Base-by-base conservation (phyloP, 2,329 filamentous ascomycete species). In the Atkinsonella hypoxylon region DNA sequence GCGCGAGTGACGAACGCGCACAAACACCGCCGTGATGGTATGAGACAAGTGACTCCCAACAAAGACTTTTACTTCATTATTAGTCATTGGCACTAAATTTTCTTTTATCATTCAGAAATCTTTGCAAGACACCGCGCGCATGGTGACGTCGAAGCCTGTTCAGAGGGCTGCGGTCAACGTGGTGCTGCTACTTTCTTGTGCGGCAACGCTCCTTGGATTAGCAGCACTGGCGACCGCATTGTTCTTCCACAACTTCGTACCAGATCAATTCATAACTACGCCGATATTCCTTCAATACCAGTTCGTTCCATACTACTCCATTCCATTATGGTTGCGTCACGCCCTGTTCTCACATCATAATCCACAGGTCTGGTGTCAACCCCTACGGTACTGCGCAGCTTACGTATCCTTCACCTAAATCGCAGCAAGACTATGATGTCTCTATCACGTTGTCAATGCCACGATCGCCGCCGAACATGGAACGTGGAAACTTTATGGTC, bases 401-500 rank as follows among this genome's bases (percentile, higher is more conserved):
- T 32, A 60, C 66, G n/a, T 56, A 54, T 1, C 64, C 70, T 15
- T 73, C 78, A 45, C 70, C 93, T 55, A 80, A 85, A 57, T 73
- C 80, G 17, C 75, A 79, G 45, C 91, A 96, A 64, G 77, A 83
- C 45, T 98, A 98, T 73, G 89, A 97, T 65, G 77, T 98, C 41
- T 76, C 78, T 5, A 74, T 97, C 1, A 74, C 80, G 20, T 74
- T 98, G 32, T 77, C 79, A 3, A 74, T 98, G 55, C 93, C 93
- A 17, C 82, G 84, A 40, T 93, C 88, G 2, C 82, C 81, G 0
- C 68, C 75, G 1, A 98, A 98, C 61, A 69, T 86, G 20, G 78
- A 77, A 2, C 78, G 79, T 13, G 93, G 93, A 30, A 97, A 97
- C 69, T 97, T 96, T 73, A 98, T 98, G 93, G 72, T 97, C 17